These are phyloP conservation scores for Exserohilum rostratum DNA, from an alignment of 2,329 filamentous ascomycete genomes.

Conservation along the genomic window DNA sequence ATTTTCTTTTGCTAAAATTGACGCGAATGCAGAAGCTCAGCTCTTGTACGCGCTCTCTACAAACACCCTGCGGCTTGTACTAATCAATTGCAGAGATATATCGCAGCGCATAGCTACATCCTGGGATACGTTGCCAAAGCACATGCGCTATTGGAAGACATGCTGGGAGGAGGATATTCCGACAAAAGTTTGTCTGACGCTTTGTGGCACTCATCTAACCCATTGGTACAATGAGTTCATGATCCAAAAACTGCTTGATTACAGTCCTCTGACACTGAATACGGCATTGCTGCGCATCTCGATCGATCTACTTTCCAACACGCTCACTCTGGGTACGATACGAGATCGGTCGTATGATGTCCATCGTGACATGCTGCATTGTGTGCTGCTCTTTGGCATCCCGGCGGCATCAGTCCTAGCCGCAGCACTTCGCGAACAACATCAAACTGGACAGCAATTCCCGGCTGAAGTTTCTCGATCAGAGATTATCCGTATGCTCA, in stretches of 20 bases:
- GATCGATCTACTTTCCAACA: conserved; percentile 35
- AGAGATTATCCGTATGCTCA: conserved; percentile 49
- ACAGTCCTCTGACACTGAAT: conserved; percentile 32
- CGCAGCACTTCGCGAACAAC: conserved; percentile 38
- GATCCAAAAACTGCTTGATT: conserved; percentile 42
- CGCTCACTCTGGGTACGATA: conserved; percentile 34
- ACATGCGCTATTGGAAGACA: conserved; percentile 38
- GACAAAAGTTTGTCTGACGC: conserved; percentile 41
- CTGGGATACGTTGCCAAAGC: conserved; percentile 36
- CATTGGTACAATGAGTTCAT: conserved; percentile 47
- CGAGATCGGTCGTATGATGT: conserved; percentile 42
- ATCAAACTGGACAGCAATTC: conserved; percentile 34
- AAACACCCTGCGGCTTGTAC: not conserved
- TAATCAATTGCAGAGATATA: conserved; percentile 28
- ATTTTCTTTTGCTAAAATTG: conserved; percentile 31
- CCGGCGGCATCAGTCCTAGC: conserved; percentile 39
- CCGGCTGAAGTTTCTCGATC: conserved; percentile 41
- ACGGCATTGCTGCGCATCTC: conserved; percentile 32
- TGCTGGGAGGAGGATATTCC: conserved; percentile 39
- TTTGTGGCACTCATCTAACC: conserved; percentile 39
- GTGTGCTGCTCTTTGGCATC: conserved; percentile 38
- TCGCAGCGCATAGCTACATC: conserved; percentile 34
- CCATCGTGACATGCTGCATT: conserved; percentile 38
- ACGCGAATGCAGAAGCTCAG: conserved; percentile 25
- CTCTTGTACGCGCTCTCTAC: conserved; percentile 21